A percentile compares a stretch with the other conserved stretches of the same genome.
These are phyloP conservation scores for Copromyces sp. DNA, from an alignment of 495 filamentous ascomycete genomes.

Conservation along the genomic window DNA sequence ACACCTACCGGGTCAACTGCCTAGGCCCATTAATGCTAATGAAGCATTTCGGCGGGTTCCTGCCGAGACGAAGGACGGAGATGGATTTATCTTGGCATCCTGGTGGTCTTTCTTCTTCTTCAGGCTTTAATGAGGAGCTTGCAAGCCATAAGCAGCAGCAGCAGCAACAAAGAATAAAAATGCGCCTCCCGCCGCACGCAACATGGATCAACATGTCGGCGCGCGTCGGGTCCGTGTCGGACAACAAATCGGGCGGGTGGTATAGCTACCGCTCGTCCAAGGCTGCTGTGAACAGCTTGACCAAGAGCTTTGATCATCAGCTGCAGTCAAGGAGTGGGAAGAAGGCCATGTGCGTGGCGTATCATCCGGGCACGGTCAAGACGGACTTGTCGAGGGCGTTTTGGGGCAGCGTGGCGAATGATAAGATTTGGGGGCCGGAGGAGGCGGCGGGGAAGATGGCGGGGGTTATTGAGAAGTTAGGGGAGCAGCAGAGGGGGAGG, in stretches of 20 bases:
- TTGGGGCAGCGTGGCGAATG: constrained; percentile 49
- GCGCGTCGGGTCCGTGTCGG: constrained; percentile 61
- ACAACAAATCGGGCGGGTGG: constrained; percentile 62
- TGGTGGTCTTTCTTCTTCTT: background rate
- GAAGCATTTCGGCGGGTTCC: constrained; percentile 59
- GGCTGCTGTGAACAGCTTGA: constrained; percentile 57
- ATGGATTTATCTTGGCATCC: constrained; percentile 1
- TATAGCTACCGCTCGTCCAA: constrained; percentile 71
- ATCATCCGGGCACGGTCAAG: constrained; percentile 78
- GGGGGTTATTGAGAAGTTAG: constrained; percentile 39
- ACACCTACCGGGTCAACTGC: constrained; percentile 58
- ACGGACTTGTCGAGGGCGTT: constrained; percentile 64
- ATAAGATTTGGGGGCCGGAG: constrained; percentile 51
- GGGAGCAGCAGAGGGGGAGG: constrained; percentile 45
- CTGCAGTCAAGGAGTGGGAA: constrained; percentile 42
- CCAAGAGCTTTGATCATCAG: constrained; percentile 65
- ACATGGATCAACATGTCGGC: constrained; percentile 64
- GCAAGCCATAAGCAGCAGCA: background rate
- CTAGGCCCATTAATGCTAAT: constrained; percentile 65
- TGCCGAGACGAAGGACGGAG: constrained; percentile 43
- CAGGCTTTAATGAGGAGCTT: background rate
- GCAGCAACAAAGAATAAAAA: background rate
- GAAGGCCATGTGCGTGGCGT: constrained; percentile 53
- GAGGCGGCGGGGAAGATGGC: constrained; percentile 52
- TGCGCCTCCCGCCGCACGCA: constrained; percentile 25